Evolutionary conservation across 2,329 filamentous ascomycete genomes (phyloP).

Genomic region (Magnaporthiopsis incrustans): DNA sequence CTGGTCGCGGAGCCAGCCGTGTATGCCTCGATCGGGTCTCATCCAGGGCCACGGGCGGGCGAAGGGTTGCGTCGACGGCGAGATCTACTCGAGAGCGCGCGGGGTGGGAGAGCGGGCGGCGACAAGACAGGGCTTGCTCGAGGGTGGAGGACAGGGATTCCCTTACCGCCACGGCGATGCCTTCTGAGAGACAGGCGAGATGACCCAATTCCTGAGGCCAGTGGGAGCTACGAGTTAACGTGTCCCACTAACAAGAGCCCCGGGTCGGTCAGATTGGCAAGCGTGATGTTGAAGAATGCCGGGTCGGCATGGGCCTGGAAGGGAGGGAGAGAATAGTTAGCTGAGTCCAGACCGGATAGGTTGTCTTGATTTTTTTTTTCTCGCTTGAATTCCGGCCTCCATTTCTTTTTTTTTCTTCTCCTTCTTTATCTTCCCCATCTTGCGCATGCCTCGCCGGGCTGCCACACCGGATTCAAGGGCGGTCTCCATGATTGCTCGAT

Average conservation of each 20-base stretch:
- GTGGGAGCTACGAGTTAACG: constrained; percentile 58
- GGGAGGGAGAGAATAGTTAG: constrained; percentile 19
- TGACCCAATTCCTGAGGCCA: constrained; percentile 41
- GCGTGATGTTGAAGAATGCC: constrained; percentile 27
- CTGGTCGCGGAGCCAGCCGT: too few species aligned
- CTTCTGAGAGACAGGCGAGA: constrained; percentile 32
- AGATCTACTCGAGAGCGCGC: neutral
- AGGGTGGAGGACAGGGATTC: constrained; percentile 20
- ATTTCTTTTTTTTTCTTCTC: neutral
- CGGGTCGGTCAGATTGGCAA: constrained; percentile 30
- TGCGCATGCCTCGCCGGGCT: too few species aligned
- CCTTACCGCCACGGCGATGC: constrained; percentile 45
- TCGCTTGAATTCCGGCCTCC: constrained; percentile 17
- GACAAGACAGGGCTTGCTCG: neutral
- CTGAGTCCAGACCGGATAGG: neutral
- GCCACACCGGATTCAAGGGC: too few species aligned
- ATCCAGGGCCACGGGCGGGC: too few species aligned
- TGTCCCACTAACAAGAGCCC: constrained; percentile 46
- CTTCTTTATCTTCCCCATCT: too few species aligned
- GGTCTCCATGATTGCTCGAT: too few species aligned
- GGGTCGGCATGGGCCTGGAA: constrained; percentile 34
- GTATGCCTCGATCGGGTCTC: neutral
- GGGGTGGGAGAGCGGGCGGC: too few species aligned
- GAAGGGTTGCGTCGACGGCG: neutral
- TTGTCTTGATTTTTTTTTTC: constrained; percentile 5